Evolutionary conservation across 352 stramenopile genomes (phyloP).

Genomic region (Pythium dissimile): DNA sequence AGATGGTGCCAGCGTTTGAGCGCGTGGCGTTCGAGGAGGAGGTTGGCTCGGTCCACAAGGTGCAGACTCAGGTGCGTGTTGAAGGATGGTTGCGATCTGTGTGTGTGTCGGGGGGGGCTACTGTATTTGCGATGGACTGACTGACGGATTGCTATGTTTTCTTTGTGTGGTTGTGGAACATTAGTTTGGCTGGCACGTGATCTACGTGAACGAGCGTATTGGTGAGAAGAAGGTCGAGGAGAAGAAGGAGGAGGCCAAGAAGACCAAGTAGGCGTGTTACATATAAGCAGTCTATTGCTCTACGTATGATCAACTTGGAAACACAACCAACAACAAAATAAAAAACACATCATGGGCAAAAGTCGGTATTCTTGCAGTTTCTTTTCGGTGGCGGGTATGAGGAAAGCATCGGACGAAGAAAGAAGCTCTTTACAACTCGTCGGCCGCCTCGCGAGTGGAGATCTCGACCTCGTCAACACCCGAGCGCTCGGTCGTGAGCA

Average conservation of each 20-base stretch:
- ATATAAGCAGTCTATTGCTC: no score
- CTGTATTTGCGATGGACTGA: not conserved
- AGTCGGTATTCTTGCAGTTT: not conserved
- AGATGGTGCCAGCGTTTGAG: slow-evolving; percentile 81
- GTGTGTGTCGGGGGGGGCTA: not conserved
- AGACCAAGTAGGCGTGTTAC: slow-evolving; percentile 3
- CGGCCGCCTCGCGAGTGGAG: slow-evolving; percentile 19
- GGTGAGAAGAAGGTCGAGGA: slow-evolving; percentile 37
- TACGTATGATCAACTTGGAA: no score
- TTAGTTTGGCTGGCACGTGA: slow-evolving; percentile 80
- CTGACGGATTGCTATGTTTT: slow-evolving; percentile 2
- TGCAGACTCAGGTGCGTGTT: slow-evolving; percentile 59
- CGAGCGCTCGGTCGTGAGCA: slow-evolving; percentile 62
- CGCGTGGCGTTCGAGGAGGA: slow-evolving; percentile 65
- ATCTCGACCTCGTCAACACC: slow-evolving; percentile 36
- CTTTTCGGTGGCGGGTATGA: not conserved
- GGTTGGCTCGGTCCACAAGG: slow-evolving; percentile 75
- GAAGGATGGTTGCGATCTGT: no score
- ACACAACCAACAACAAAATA: no score
- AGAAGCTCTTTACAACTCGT: not conserved
- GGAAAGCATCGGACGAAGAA: not conserved
- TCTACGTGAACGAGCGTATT: slow-evolving; percentile 68
- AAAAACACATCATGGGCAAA: no score
- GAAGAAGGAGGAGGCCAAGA: slow-evolving; percentile 12
- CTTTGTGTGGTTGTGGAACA: not conserved